Evolutionary conservation across 768 basidiomycete species (phyloP), one percentile per base, ranked within the genome.

Genomic region (Phaeolepiota aurea): DNA sequence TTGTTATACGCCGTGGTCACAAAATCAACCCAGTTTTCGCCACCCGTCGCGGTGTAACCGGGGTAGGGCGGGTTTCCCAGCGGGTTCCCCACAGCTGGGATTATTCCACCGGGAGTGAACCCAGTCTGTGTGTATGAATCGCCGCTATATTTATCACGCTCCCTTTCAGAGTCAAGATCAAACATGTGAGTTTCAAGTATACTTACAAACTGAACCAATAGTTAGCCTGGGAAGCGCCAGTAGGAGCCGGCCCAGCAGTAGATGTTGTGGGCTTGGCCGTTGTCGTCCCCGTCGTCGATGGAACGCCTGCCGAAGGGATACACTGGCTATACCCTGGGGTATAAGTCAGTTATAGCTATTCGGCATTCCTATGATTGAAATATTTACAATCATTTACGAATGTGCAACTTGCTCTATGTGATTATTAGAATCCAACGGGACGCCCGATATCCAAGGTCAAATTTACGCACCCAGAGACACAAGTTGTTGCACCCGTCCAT

Each of bases 201-300:
- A 42, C 69, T 43, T 48, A 76, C 73, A 77, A 78, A 54, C 70
- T 72, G 51, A 78, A 79, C 76, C 76, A 77, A 52, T 65, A 75
- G 44, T 70, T 71, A 1, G 56, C 44, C 3, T 42, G 33, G 22
- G 37, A 31, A 11, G 41, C 20, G 21, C 14, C 12, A 14, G 40
- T 37, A 5, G 43, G 39, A 16, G 39, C 5, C 14, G 46, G 39
- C 5, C 16, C 30, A 20, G 45, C 4, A 41, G n/a, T n/a, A n/a
- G n/a, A n/a, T n/a, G 30, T 14, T 45, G 9, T 34, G 32, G 13
- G 50, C 35, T 2, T 20, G n/a, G 3, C 40, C 39, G 11, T 38
- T 20, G 12, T 34, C 20, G 11, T 5, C 14, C 40, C 30, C 10
- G 38, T 31, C 12, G 40, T 20, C 20, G 47, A 3, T 33, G 3